A percentile compares a stretch with the other conserved stretches of the same genome.
phyloP scores from a whole-genome alignment of 305 asterid species.

The Fraxinus sp. region DNA sequence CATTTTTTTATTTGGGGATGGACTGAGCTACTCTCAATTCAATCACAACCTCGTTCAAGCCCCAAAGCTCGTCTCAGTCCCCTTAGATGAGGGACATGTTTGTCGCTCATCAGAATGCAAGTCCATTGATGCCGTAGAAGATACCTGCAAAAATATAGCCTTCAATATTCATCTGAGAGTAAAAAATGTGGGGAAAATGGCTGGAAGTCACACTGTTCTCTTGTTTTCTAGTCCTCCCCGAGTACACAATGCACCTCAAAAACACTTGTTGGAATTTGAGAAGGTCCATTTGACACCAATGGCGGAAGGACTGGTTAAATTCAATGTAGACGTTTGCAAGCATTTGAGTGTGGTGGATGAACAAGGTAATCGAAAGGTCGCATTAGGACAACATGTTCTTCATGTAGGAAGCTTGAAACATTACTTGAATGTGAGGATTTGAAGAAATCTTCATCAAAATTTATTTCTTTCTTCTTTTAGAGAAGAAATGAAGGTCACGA shows the following conservation, averaged over 20 bases:
- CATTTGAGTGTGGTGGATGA: conserved; percentile 66
- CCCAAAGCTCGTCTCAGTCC: conserved; percentile 38
- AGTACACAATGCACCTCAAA: conserved; percentile 54
- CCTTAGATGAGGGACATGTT: conserved; percentile 46
- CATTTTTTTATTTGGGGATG: conserved; percentile 70
- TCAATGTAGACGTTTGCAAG: conserved; percentile 53
- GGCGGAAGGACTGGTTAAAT: conserved; percentile 43
- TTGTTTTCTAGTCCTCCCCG: conserved; percentile 55
- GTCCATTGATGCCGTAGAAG: conserved; percentile 43
- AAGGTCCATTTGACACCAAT: conserved; percentile 40
- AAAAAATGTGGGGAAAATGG: conserved; percentile 42
- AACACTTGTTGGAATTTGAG: conserved; percentile 52
- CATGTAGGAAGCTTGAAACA: conserved; percentile 57
- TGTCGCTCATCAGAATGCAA: conserved; percentile 48
- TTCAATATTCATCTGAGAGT: conserved; percentile 40
- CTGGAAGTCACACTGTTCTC: conserved; percentile 49
- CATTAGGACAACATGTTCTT: conserved; percentile 52
- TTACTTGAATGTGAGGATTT: conserved; percentile 46
- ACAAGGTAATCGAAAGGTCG: conserved; percentile 46
- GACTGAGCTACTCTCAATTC: conserved; percentile 64
- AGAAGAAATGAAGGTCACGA: conserved; percentile 8
- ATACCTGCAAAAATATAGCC: conserved; percentile 36
- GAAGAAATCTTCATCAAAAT: conserved; percentile 26
- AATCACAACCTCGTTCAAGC: conserved; percentile 41
- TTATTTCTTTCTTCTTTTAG: neutral